A percentile compares a stretch with the other conserved stretches of the same genome.
These are phyloP conservation scores for Wickerhamiella kazuoi DNA, from an alignment of 805 yeast genomes.

Conservation along the genomic window DNA sequence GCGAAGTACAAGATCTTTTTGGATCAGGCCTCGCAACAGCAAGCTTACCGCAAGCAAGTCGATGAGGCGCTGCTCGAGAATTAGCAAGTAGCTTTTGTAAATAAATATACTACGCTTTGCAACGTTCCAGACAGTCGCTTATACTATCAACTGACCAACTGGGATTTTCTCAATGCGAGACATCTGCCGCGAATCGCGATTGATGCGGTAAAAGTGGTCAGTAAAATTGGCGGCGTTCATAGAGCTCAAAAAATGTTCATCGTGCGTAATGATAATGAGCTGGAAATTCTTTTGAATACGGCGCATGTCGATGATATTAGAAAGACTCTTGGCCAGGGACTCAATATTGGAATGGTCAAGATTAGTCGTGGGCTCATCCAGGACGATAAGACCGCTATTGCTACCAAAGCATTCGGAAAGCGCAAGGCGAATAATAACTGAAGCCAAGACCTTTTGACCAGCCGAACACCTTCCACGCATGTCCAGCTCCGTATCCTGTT, in stretches of 20 bases:
- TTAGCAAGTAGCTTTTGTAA: neutral
- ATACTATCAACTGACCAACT: slow-evolving; percentile 10
- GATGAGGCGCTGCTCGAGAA: neutral
- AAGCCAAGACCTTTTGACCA: slow-evolving; percentile 89
- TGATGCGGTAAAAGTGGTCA: slow-evolving; percentile 69
- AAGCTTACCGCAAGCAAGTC: neutral
- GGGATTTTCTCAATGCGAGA: slow-evolving; percentile 48
- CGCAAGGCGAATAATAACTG: slow-evolving; percentile 78
- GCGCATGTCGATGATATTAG: slow-evolving; percentile 57
- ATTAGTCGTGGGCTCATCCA: slow-evolving; percentile 97
- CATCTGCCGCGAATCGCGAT: slow-evolving; percentile 63
- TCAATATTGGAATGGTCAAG: slow-evolving; percentile 79
- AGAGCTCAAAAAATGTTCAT: slow-evolving; percentile 69
- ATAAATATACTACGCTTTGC: neutral
- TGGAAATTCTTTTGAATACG: slow-evolving; percentile 75
- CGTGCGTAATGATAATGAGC: slow-evolving; percentile 89
- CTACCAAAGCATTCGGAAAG: slow-evolving; percentile 90
- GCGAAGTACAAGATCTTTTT: slow-evolving; percentile 74
- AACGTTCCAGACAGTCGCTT: neutral
- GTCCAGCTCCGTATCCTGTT: slow-evolving; percentile 78
- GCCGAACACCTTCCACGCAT: slow-evolving; percentile 98
- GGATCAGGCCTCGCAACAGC: slow-evolving; percentile 34
- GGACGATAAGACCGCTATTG: slow-evolving; percentile 86
- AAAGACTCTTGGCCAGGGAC: slow-evolving; percentile 65
- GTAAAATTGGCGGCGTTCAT: slow-evolving; percentile 76